Evolutionary conservation across 495 filamentous ascomycete genomes (phyloP), one percentile per base, ranked within the genome.

Genomic region (Xylaria intraflava): DNA sequence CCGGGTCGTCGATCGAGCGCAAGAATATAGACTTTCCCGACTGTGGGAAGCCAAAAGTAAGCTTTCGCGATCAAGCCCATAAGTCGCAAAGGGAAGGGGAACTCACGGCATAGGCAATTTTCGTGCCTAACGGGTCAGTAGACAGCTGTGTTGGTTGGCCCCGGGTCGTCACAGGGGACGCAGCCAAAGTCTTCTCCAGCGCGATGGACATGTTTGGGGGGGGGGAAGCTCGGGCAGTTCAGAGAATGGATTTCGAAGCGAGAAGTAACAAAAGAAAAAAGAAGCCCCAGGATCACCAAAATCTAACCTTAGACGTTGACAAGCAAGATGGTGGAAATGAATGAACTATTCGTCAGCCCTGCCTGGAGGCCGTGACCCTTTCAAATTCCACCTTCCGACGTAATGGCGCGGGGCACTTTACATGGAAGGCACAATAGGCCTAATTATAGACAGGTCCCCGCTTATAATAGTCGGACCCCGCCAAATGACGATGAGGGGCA

Each of bases 11-110:
- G 74, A 98, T 92, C 33, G 81, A 88, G 50, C 93, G 89, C 17
- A 97, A 71, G 73, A 95, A 97, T 66, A 96, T 85, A 36, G 92
- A 96, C 79, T 97, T 97, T 60, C 89, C 90, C 30, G 89, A 90
- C 91, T 96, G 40, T 17, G 7, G 14, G 10, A 45, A 20, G 24
- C 3, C 36, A 9, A 27, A 12, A 19, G 6, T 10, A 17, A 17
- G 40, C 39, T 2, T n/a, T 3, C 12, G n/a, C 9, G 1, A 2
- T 14, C 19, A 7, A 49, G 44, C 16, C 4, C 36, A 44, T 33
- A 26, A 49, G 31, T 10, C 71, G 29, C 3, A 6, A 29, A 33
- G 5, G 11, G 20, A 8, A 14, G 4, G 10, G 4, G 10, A 22
- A 46, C 83, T 70, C 81, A 96, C 91, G 45, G 93, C 89, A 66